These are phyloP conservation scores for Zelonia costaricensis DNA, from an alignment of 208 protist species.

Conservation along the genomic window DNA sequence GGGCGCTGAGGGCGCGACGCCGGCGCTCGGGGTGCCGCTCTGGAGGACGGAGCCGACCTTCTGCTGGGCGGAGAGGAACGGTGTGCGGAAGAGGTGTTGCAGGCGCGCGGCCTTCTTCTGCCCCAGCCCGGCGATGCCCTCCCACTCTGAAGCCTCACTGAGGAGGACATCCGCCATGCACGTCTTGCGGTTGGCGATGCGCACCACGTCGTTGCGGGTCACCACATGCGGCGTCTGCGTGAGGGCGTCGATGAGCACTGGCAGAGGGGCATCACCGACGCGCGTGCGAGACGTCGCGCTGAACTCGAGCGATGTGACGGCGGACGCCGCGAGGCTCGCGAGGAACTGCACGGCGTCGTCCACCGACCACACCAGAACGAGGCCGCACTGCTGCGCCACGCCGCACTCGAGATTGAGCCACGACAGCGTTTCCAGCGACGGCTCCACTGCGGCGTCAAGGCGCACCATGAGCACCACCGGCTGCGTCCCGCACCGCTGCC, in stretches of 20 bases:
- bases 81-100: conserved; percentile 52
- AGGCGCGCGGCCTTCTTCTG: conserved; percentile 55
- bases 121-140: conserved; percentile 57
- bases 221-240: conserved; percentile 78
- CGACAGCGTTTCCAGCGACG: conserved; percentile 44
- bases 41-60: conserved; percentile 20
- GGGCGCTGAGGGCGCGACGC: too few species aligned
- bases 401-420: conserved; percentile 78
- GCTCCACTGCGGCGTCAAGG: conserved; percentile 29
- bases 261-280: conserved; percentile 40
- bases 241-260: conserved; percentile 61
- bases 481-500: conserved; percentile 8
- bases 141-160: conserved; percentile 32
- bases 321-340: conserved; percentile 35
- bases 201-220: conserved; percentile 58
- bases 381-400: conserved; percentile 41
- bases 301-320: conserved; percentile 47
- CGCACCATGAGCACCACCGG: conserved; percentile 33
- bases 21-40: background rate
- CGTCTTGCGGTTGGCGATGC: conserved; percentile 51
- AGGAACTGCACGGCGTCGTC: conserved; percentile 65
- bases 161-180: conserved; percentile 59
- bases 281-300: background rate
- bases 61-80: conserved; percentile 48
- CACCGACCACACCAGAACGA: conserved; percentile 63